Evolutionary conservation across 768 basidiomycete species (phyloP), one percentile per base, ranked within the genome.

Genomic region (Suillus subluteus): DNA sequence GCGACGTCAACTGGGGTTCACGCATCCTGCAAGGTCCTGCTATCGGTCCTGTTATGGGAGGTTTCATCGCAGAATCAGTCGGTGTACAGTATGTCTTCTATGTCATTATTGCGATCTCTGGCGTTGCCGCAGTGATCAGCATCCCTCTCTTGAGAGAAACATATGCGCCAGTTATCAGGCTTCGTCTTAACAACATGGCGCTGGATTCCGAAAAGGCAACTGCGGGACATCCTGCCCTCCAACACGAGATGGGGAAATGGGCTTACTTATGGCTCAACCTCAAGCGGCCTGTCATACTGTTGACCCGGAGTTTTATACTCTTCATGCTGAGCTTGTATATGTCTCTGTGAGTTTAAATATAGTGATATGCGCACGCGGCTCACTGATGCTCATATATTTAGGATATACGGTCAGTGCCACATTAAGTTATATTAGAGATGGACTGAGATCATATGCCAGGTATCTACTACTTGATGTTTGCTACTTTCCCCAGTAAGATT

Each of bases 381-480:
- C 1, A 62, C 48, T 23, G 15, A 52, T 11, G 30, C 1, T n/a
- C 55, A 35, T 56, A 12, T 56, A 56, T 56, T 43, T 66, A 84
- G 88, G 74, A 82, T 87, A 76, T 89, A 87, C 70, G 88, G 87
- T 86, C 50, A 75, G 84, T 80, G 15, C 18, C 52, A 40, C 12
- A 7, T n/a, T 3, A 37, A 37, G 35, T 56, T 35, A 37, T 37
- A 56, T 56, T 13, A 35, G 5, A 56, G 13, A n/a, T 13, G 21
- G 21, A 56, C 35, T 56, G 21, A 56, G 6, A 37, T 13, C 15
- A 63, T 41, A 35, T 54, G 37, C 4, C 50, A 79, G 74, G 88
- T 37, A 89, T 91, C 66, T 91, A 88, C 75, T 92, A 91, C 78
- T 79, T 92, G 50, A 87, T 90, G 83, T 89, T 90, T 70, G 77